These are phyloP conservation scores for Trichoderma virens DNA, from an alignment of 495 filamentous ascomycete species.

Conservation along the genomic window DNA sequence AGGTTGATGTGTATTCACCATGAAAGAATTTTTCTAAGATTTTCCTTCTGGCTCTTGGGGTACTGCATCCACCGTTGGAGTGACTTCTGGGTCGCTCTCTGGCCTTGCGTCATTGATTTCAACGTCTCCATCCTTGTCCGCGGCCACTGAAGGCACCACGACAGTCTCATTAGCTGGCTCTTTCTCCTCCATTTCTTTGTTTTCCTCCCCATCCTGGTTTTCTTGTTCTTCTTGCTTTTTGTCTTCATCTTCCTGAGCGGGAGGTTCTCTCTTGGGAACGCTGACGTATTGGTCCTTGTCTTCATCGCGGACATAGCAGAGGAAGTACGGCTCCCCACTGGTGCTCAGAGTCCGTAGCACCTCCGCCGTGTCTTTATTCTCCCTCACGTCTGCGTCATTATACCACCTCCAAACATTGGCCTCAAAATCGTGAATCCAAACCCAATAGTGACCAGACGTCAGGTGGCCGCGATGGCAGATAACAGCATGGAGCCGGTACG, in stretches of 20 bases:
- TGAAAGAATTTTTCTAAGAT: background rate
- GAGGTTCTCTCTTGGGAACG: slow-evolving; percentile 25
- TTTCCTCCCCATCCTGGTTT: background rate
- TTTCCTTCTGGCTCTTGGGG: background rate
- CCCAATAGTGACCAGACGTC: slow-evolving; percentile 85
- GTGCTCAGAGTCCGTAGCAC: slow-evolving; percentile 57
- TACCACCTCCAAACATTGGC: slow-evolving; percentile 81
- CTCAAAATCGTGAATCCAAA: slow-evolving; percentile 88
- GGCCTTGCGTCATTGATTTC: background rate
- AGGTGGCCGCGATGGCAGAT: slow-evolving; percentile 74
- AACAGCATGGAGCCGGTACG: slow-evolving; percentile 83
- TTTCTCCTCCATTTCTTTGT: background rate
- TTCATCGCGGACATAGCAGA: slow-evolving; percentile 70
- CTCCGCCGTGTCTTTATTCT: slow-evolving; percentile 45
- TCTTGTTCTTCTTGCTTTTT: background rate
- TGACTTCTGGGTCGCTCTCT: background rate
- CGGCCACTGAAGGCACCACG: background rate
- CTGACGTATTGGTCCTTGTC: slow-evolving; percentile 55
- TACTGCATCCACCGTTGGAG: background rate
- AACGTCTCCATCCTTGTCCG: background rate
- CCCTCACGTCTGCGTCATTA: slow-evolving; percentile 77
- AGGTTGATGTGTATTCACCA: background rate
- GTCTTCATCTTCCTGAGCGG: background rate
- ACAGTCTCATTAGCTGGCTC: background rate
- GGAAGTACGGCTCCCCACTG: slow-evolving; percentile 74